phyloP scores from a whole-genome alignment of 2,329 filamentous ascomycete species.

The Pseudophaeomoniella oleicola region DNA sequence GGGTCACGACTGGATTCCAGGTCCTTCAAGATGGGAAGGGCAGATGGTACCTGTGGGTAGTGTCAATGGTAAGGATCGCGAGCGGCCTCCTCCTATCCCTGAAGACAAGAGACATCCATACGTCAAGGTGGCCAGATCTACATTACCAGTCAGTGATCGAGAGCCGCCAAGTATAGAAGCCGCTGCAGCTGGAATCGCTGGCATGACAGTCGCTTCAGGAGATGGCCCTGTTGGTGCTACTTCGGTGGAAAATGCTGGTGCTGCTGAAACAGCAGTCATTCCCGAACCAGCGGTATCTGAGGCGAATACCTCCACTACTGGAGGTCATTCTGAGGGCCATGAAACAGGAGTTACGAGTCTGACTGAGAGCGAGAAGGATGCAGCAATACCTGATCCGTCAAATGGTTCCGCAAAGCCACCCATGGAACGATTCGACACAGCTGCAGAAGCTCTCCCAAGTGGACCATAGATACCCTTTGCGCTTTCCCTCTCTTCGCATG shows the following conservation, averaged over 20 bases:
- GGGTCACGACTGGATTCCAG: constrained; percentile 11
- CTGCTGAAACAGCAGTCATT: neutral
- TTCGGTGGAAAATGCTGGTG: neutral
- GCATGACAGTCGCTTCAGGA: neutral
- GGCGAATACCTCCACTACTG: neutral
- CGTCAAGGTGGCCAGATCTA: constrained; percentile 12
- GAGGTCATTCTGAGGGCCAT: neutral
- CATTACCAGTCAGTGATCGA: constrained; percentile 9
- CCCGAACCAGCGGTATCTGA: neutral
- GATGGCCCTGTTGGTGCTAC: neutral
- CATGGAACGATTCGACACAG: constrained; percentile 12
- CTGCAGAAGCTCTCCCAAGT: constrained; percentile 4
- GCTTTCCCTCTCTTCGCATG: no score
- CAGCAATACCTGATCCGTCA: neutral
- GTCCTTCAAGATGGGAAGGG: constrained; percentile 12
- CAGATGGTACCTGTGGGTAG: constrained; percentile 11
- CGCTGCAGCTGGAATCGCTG: neutral
- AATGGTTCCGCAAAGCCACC: constrained; percentile 4
- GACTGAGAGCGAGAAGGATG: neutral
- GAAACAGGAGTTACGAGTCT: neutral
- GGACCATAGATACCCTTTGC: no score
- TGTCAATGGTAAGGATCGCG: constrained; percentile 10
- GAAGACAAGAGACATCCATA: constrained; percentile 9
- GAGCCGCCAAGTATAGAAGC: constrained; percentile 5
- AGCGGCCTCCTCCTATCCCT: constrained; percentile 6